Evolutionary conservation across 257 asterid genomes (phyloP), one percentile per base, ranked within the genome.

Genomic region (Henckelia pumila): DNA sequence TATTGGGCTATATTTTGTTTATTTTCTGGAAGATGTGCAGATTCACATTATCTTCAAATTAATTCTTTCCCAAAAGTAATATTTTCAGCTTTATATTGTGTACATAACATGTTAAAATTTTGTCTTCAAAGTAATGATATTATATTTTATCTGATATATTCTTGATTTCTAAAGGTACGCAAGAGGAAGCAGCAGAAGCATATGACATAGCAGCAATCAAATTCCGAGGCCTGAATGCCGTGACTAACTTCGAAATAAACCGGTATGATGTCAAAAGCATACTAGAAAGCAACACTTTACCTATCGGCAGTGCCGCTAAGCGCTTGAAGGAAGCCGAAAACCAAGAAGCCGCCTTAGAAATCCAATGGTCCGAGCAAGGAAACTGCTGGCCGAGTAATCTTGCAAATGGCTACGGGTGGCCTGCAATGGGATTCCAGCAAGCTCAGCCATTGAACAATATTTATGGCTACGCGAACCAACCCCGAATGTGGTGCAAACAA

Each of bases 181-280:
- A 91, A 33, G 97, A 91, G 80, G 96, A 91, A 84, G 97, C 97
- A 10, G 96, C 97, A 0, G 96, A 88, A 71, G 97, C 97, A 3
- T 91, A 91, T 17, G 97, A 91, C 82, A 91, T 91, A 0, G 97
- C 97, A 8, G 97, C 97, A 29, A 91, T 91, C 26, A 91, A 85
- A 60, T 91, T 91, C 65, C 93, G 96, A 0, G 97, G 96, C 56
- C 73, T 88, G 2, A 91, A 80, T 0, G 97, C 96, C 0, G 97
- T 91, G 0, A 91, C 97, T 0, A 91, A 91, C 77, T 91, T 91
- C 24, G 97, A 91, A 25, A 88, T 91, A 7, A 86, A 67, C 40
- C 77, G 97, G 7, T 91, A 91, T 20, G 97, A 91, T 1, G 97
- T 91, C 25, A 91, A 88, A 69, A 83, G 89, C 82, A 91, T 91